These are phyloP conservation scores for Ceratobasidium sp. DNA, from an alignment of 1,284 basidiomycete species.

Conservation along the genomic window DNA sequence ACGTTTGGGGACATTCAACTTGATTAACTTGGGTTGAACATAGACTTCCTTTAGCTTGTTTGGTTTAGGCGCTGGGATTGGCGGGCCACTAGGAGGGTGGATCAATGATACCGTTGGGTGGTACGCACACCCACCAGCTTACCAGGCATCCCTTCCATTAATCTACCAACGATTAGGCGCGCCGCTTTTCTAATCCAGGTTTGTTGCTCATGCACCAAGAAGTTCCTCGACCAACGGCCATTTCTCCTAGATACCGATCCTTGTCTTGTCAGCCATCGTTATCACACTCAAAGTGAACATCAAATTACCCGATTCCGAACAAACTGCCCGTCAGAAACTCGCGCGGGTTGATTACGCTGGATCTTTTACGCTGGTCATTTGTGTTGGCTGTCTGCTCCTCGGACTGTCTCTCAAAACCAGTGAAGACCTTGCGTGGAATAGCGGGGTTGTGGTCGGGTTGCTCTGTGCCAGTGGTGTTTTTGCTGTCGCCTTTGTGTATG, in stretches of 20 bases:
- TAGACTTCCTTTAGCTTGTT: conserved; percentile 63
- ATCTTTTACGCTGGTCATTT: conserved; percentile 77
- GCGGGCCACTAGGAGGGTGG: conserved; percentile 90
- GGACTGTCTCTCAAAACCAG: conserved; percentile 83
- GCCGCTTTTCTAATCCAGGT: conserved; percentile 70
- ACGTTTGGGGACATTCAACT: conserved; percentile 51
- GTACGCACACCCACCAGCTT: conserved; percentile 59
- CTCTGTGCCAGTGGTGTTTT: conserved; percentile 67
- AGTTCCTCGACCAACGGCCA: neutral
- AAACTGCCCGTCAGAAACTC: conserved; percentile 70
- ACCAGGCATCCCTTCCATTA: neutral
- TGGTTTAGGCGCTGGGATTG: conserved; percentile 82
- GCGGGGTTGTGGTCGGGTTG: conserved; percentile 74
- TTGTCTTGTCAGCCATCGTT: conserved; percentile 73
- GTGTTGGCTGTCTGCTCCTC: conserved; percentile 78
- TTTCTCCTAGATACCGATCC: conserved; percentile 70
- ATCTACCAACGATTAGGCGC: conserved; percentile 51
- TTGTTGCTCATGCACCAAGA: conserved; percentile 49
- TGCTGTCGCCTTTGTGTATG: conserved; percentile 70
- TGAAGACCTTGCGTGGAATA: conserved; percentile 80
- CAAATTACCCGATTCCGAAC: conserved; percentile 67
- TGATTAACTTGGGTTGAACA: conserved; percentile 39
- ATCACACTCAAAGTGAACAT: conserved; percentile 81
- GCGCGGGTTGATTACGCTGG: conserved; percentile 85
- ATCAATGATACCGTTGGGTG: conserved; percentile 85